Evolutionary conservation across 2,329 filamentous ascomycete genomes (phyloP), one percentile per base, ranked within the genome.

Genomic region (Conoideocrella luteorostrata): DNA sequence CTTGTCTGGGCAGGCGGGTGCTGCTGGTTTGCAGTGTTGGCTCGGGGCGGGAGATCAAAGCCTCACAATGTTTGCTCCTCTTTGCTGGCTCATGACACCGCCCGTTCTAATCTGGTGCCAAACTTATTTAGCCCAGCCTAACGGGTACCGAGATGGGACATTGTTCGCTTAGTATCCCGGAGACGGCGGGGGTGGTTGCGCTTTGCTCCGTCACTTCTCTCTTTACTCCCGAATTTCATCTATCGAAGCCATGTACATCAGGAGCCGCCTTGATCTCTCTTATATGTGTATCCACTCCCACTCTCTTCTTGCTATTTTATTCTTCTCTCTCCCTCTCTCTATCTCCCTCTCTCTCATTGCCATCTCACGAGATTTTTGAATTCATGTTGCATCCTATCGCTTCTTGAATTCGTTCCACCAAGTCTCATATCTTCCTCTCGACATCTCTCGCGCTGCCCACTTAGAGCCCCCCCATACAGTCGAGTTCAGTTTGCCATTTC

Each of bases 211-310:
- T 37, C 22, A 21, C 22, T 41, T 39, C 32, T 39, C 39, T 47
- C 26, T 38, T 42, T 44, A 21, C 24, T 28, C 21, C 21, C 20
- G 17, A 20, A 17, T 36, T 29, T 22, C 21, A 29, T n/a, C n/a
- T n/a, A n/a, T n/a, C n/a, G n/a, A n/a, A n/a, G n/a, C n/a, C 20
- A 26, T 42, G 42, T 24, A n/a, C 21, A 22, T 39, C 41, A 36
- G 34, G 30, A 43, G 44, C 36, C 41, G 29, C 21, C 46, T 43
- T 49, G 46, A 47, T 49, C 50, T 52, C n/a, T 57, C 51, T 55
- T 59, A 62, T 62, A 61, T 59, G 56, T 56, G 50, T 58, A 62
- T 56, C 52, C 60, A 54, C 54, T 57, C 55, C 58, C 60, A 52
- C 51, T 54, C 43, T 39, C 26, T 34, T 22, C 6, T 20, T 18